These are phyloP conservation scores for Gynostemma pentaphyllum DNA, from an alignment of 306 rosid genomes.

Conservation along the genomic window DNA sequence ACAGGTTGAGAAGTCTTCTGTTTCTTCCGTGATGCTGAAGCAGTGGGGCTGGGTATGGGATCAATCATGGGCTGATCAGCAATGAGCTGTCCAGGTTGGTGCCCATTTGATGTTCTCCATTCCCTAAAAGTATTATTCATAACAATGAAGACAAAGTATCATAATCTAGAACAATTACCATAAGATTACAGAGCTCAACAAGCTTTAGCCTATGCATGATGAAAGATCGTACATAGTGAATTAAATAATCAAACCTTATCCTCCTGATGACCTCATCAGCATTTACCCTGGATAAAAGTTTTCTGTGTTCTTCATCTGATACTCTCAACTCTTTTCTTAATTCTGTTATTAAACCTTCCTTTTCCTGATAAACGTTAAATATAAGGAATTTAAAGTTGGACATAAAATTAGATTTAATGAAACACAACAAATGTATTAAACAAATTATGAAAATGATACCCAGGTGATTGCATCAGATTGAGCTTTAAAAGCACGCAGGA, in stretches of 20 bases:
- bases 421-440: not conserved
- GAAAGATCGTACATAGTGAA: no score
- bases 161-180: not conserved
- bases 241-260: slow-evolving; percentile 27
- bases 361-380: slow-evolving; percentile 31
- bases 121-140: slow-evolving; percentile 43
- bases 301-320: slow-evolving; percentile 46
- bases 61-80: slow-evolving; percentile 71
- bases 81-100: slow-evolving; percentile 48
- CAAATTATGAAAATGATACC: slow-evolving; percentile 21
- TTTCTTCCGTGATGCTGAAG: slow-evolving; percentile 79
- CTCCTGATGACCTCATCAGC: slow-evolving; percentile 36
- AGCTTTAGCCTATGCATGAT: not conserved
- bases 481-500: slow-evolving; percentile 44
- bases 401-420: not conserved
- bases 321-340: slow-evolving; percentile 46
- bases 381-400: not conserved
- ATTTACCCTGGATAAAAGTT: slow-evolving; percentile 37
- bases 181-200: not conserved
- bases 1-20: slow-evolving; percentile 82
- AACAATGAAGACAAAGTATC: not conserved
- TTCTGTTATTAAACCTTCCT: slow-evolving; percentile 41
- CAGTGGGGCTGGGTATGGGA: slow-evolving; percentile 64
- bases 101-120: slow-evolving; percentile 77
- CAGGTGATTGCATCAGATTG: slow-evolving; percentile 51